Conservation (phyloP, 2,329 filamentous ascomycete species). For the Clarireedia homoeocarpa region DNA sequence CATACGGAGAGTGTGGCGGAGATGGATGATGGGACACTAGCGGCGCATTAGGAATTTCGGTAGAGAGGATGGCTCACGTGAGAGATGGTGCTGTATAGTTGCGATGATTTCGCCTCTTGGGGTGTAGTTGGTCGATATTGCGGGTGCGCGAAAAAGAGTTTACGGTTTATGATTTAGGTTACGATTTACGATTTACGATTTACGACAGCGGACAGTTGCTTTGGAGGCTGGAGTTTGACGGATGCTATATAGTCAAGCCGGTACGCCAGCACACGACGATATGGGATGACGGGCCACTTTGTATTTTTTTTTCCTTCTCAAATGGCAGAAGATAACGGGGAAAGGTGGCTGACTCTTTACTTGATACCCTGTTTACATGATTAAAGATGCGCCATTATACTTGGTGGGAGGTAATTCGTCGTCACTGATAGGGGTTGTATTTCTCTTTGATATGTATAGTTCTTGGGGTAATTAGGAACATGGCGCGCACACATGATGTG, state of each 20-base stretch:
- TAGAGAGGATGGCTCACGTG: not conserved
- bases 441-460: no score
- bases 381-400: no score
- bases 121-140: not conserved
- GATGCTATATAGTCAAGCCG: not conserved
- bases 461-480: no score
- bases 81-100: not conserved
- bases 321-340: not conserved
- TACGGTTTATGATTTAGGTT: not conserved
- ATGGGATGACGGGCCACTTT: not conserved
- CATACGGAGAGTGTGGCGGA: slow-evolving; percentile 11
- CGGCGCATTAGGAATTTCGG: not conserved
- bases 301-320: not conserved
- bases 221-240: not conserved
- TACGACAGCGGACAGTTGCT: not conserved
- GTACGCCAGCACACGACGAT: not conserved
- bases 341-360: not conserved
- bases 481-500: no score
- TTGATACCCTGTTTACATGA: not conserved
- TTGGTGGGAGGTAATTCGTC: no score
- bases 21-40: not conserved
- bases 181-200: not conserved
- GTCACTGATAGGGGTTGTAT: no score
- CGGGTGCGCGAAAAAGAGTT: not conserved
- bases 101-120: not conserved